These are phyloP conservation scores for Guillardia theta DNA, from an alignment of 78 protist genomes.

Conservation along the genomic window DNA sequence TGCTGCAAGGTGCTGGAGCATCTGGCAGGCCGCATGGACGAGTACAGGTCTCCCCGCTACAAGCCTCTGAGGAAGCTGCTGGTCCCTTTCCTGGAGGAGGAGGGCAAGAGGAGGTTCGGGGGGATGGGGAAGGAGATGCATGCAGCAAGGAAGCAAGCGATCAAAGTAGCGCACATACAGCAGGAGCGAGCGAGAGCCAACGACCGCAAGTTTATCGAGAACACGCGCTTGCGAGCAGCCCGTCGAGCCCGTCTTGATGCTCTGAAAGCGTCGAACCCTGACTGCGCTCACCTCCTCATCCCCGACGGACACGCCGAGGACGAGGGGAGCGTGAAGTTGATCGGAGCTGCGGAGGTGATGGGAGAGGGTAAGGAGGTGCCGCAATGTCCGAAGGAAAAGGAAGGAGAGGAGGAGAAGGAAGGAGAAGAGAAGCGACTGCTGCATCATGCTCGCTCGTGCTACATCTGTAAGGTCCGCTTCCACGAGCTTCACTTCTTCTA, in stretches of 20 bases:
- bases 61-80: not conserved
- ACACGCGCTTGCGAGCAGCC: not conserved
- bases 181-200: not conserved
- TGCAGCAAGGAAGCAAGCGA: no score
- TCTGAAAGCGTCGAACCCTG: not conserved
- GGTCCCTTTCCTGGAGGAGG: not conserved
- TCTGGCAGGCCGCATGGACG: not conserved
- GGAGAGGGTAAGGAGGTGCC: not conserved
- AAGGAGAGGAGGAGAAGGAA: not conserved
- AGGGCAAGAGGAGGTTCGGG: not conserved
- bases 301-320: not conserved
- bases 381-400: not conserved
- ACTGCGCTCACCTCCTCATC: not conserved
- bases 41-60: not conserved
- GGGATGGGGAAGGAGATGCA: not conserved
- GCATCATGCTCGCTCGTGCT: slow-evolving; percentile 32
- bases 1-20: not conserved
- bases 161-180: no score
- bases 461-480: slow-evolving; percentile 50
- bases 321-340: not conserved
- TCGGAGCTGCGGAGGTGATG: no score
- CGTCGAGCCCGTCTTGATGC: not conserved
- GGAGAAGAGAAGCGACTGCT: not conserved
- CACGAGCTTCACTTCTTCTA: slow-evolving; percentile 57
- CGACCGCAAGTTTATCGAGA: not conserved